Evolutionary conservation across 169 alveolate genomes (phyloP).

Genomic region (Plasmodium knowlesi): DNA sequence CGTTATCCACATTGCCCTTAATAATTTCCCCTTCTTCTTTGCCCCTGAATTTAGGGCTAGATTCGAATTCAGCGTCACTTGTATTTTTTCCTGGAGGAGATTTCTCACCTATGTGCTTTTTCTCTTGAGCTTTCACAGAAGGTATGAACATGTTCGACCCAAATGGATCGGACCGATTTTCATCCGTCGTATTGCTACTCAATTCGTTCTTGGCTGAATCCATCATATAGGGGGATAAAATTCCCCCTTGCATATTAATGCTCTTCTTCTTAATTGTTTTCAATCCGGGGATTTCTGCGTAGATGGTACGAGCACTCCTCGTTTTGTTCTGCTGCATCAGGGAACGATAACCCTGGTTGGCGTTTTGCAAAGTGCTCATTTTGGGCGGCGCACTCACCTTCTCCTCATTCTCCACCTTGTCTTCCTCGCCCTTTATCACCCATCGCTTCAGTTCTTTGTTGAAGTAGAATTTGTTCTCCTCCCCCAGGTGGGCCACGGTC

Average conservation of each 20-base stretch:
- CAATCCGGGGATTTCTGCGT: conserved; percentile 85
- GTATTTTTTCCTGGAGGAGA: background rate
- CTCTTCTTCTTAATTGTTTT: conserved; percentile 75
- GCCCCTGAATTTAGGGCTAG: background rate
- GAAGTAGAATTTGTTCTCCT: conserved; percentile 88
- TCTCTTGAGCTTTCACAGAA: background rate
- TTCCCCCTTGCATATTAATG: conserved; percentile 42
- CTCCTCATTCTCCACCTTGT: conserved; percentile 73
- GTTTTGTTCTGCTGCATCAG: conserved; percentile 71
- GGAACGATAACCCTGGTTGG: conserved; percentile 38
- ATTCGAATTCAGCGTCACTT: background rate
- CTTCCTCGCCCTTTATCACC: conserved; percentile 91
- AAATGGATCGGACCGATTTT: conserved; percentile 15
- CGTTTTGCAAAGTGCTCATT: conserved; percentile 50
- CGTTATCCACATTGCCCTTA: background rate
- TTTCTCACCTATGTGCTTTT: background rate
- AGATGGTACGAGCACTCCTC: conserved; percentile 78
- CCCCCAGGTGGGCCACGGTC: conserved; percentile 85
- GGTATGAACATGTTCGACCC: conserved; percentile 21
- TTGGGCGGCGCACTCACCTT: conserved; percentile 57
- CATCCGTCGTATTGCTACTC: conserved; percentile 35
- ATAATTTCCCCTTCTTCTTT: background rate
- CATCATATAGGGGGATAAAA: conserved; percentile 73
- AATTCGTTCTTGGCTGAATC: conserved; percentile 75
- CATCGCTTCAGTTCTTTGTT: conserved; percentile 88